Evolutionary conservation across 139 green algal species (phyloP).

Genomic region (Coelastrella sp.): DNA sequence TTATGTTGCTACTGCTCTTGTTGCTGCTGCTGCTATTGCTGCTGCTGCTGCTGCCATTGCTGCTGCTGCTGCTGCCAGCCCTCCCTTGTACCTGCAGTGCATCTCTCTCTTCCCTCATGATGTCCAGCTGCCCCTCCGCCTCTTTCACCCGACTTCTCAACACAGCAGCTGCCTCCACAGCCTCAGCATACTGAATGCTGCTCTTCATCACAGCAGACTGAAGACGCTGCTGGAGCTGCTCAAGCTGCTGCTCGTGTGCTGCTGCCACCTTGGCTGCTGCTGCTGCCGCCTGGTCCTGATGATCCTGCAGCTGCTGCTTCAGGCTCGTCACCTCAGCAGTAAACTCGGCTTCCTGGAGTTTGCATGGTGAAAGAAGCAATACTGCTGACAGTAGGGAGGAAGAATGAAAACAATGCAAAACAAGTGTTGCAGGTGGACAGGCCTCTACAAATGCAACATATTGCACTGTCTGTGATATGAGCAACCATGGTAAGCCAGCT

Average conservation of each 20-base stretch:
- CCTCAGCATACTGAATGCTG: conserved; percentile 19
- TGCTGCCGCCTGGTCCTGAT: conserved; percentile 50
- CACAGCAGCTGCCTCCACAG: conserved; percentile 4
- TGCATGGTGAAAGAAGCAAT: too few species aligned
- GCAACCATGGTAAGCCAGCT: too few species aligned
- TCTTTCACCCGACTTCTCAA: conserved; percentile 17
- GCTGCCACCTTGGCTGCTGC: conserved; percentile 21
- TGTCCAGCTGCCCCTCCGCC: not conserved
- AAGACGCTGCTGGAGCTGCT: conserved; percentile 40
- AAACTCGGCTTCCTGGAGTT: conserved; percentile 46
- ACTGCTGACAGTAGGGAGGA: too few species aligned
- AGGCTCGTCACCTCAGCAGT: conserved; percentile 39
- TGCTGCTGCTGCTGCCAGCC: too few species aligned
- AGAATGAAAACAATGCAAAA: conserved; percentile 3
- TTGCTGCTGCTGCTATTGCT: too few species aligned
- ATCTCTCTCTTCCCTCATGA: conserved; percentile 26
- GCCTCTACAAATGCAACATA: not conserved
- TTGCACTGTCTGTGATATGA: too few species aligned
- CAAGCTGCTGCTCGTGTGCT: conserved; percentile 8
- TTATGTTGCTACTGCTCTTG: too few species aligned
- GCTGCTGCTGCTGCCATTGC: too few species aligned
- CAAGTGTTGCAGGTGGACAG: not conserved
- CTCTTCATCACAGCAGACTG: not conserved
- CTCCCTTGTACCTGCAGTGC: conserved; percentile 24
- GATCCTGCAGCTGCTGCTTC: conserved; percentile 28